Evolutionary conservation across 306 rosid species (phyloP), one percentile per base, ranked within the genome.

Genomic region (Notholithocarpus densiflorus): DNA sequence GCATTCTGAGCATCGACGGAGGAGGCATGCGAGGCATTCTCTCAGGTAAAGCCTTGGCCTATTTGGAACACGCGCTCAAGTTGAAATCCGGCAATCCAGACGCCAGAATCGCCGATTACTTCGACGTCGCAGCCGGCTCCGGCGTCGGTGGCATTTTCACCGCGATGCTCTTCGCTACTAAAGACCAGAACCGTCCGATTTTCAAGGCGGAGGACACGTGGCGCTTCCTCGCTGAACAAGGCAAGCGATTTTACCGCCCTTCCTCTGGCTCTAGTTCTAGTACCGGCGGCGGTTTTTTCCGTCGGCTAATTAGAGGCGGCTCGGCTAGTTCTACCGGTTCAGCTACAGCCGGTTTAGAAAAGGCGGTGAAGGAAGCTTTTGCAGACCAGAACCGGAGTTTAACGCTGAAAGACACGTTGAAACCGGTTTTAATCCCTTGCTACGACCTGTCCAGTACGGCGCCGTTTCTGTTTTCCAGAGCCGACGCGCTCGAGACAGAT

Each of bases 1-100:
- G 99, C 81, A 89, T 96, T 34, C 98, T 96, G 74, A 86, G 94
- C 82, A 89, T 96, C 80, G 99, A 96, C 79, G 94, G 97, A 23
- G 99, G 92, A 1, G 99, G 94, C 74, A 96, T 96, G 99, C 89
- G 92, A 4, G 99, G 97, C 73, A 88, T 96, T 80, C 92, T 96
- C 56, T 82, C 99, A 10, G 99, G 99, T 4, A 96, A 96, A 82
- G 93, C 98, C 19, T 77, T 96, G 19, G 92, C 96, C 5, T 88
- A 93, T 77, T 87, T 96, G 0, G 99, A 96, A 72, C 83, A 82
- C 65, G 92, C 98, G 34, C 82, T 96, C 55, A 91, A 91, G 87
- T 72, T 82, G 45, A 96, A 93, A 86, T 96, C 97, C 4, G 97
- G 97, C n/a, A 89, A 96, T 62, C 90, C 88, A 3, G 91, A 91